Percentiles rank a stretch among this genome's conserved stretches.
These are phyloP conservation scores for Hypoxylon sp. DNA, from an alignment of 2,329 filamentous ascomycete species.

Conservation along the genomic window DNA sequence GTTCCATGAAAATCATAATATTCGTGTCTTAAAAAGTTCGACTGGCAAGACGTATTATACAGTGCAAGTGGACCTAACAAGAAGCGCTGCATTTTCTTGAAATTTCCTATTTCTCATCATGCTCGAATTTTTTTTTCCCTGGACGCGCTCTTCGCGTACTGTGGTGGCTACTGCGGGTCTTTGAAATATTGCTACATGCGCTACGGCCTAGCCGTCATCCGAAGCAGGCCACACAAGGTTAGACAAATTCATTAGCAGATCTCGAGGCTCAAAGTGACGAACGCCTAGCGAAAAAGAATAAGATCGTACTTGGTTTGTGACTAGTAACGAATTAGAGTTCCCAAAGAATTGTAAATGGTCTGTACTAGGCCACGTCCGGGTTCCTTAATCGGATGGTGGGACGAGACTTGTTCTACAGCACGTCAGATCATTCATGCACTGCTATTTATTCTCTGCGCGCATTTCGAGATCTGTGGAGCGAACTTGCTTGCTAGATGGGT, in stretches of 20 bases:
- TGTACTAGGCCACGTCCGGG: slow-evolving; percentile 22
- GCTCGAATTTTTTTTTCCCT: neutral
- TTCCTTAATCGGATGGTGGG: slow-evolving; percentile 19
- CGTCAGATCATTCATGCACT: slow-evolving; percentile 41
- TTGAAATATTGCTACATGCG: slow-evolving; percentile 33
- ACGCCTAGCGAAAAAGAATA: neutral
- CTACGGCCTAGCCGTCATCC: slow-evolving; percentile 17
- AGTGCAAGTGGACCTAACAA: neutral
- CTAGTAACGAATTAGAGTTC: neutral
- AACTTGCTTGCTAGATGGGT: slow-evolving; percentile 1
- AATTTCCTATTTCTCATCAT: neutral
- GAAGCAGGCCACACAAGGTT: slow-evolving; percentile 16
- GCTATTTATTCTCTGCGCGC: slow-evolving; percentile 30
- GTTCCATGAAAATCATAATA: slow-evolving; percentile 36
- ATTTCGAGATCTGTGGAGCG: slow-evolving; percentile 37
- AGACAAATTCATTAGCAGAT: slow-evolving; percentile 17
- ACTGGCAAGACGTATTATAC: neutral
- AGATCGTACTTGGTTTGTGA: neutral
- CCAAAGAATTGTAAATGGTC: neutral
- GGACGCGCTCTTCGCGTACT: slow-evolving; percentile 12
- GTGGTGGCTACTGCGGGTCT: slow-evolving; percentile 33
- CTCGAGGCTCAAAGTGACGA: slow-evolving; percentile 22
- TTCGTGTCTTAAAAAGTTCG: slow-evolving; percentile 19
- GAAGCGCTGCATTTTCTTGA: slow-evolving; percentile 1
- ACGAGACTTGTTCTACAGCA: slow-evolving; percentile 26